A percentile compares a stretch with the other conserved stretches of the same genome.
phyloP scores from a whole-genome alignment of 768 basidiomycete genomes.

The Lactarius deliciosus region DNA sequence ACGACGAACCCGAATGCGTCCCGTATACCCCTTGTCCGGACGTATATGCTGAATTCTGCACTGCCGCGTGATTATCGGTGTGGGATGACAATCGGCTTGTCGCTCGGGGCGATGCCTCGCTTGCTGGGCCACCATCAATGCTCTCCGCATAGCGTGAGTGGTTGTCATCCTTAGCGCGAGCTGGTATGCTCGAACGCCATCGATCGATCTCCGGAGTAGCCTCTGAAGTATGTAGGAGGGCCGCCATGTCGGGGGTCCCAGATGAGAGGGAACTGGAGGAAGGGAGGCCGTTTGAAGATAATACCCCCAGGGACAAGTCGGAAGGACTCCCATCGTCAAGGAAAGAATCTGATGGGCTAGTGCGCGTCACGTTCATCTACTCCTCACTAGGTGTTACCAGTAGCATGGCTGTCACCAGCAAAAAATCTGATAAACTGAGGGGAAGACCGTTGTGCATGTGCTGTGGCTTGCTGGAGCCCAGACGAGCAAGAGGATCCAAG shows the following conservation, averaged over 20 bases:
- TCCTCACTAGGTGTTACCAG: slow-evolving; percentile 69
- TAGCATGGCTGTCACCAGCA: slow-evolving; percentile 64
- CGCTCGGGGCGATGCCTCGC: not conserved
- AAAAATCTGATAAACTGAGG: slow-evolving; percentile 65
- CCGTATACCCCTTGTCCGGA: no score
- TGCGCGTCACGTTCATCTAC: slow-evolving; percentile 35
- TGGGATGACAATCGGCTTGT: no score
- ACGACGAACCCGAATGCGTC: no score
- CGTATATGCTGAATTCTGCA: no score
- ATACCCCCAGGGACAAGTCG: no score
- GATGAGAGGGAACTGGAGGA: not conserved
- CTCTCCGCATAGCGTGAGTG: slow-evolving; percentile 3
- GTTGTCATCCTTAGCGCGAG: not conserved
- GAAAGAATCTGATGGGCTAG: not conserved
- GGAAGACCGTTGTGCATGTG: slow-evolving; percentile 67
- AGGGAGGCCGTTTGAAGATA: not conserved
- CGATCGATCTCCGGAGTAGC: slow-evolving; percentile 14
- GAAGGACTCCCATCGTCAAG: no score
- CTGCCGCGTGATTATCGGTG: no score
- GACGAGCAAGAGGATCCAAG: slow-evolving; percentile 59
- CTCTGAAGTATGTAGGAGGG: not conserved
- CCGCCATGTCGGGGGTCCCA: no score
- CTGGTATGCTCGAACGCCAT: slow-evolving; percentile 13
- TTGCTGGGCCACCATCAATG: not conserved
- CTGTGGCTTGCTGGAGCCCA: slow-evolving; percentile 50